A percentile compares a stretch with the other conserved stretches of the same genome.
phyloP scores from a whole-genome alignment of 345 rosid genomes.

The Psidium friedrichsthalianum region DNA sequence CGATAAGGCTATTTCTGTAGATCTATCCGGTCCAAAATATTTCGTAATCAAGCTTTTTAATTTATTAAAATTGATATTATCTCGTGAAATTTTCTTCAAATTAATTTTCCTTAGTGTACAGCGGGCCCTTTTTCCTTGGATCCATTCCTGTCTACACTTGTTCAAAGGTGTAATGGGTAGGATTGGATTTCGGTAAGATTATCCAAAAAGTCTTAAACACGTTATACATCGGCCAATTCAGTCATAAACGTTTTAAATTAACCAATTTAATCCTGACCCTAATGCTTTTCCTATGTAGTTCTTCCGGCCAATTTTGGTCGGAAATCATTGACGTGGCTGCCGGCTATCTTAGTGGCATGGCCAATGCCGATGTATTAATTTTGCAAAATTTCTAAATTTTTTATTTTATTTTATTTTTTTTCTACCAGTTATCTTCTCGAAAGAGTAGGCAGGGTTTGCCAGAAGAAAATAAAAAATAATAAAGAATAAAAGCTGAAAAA shows the following conservation, averaged over 20 bases:
- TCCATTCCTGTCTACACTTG: not conserved
- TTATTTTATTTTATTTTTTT: not conserved
- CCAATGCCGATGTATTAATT: accelerated
- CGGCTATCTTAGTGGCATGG: not conserved
- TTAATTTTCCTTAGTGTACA: not conserved
- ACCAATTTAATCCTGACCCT: not conserved
- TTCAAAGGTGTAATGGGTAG: not conserved
- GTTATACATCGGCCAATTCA: accelerated
- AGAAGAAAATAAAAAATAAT: not conserved
- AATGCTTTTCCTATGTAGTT: not conserved
- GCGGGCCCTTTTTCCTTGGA: not conserved
- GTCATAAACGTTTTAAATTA: not conserved
- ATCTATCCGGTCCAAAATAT: not conserved
- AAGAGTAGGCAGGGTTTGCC: not conserved
- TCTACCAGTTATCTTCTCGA: not conserved
- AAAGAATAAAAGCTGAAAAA: not conserved
- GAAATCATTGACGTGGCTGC: not conserved
- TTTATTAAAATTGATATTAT: not conserved
- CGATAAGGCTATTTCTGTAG: not conserved
- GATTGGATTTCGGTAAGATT: not conserved
- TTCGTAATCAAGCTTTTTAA: not conserved
- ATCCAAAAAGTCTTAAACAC: not conserved
- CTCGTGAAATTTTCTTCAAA: not conserved
- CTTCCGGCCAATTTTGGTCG: accelerated
- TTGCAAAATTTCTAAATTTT: accelerated